Evolutionary conservation across 2,329 filamentous ascomycete genomes (phyloP), one percentile per base, ranked within the genome.

Genomic region (Fusarium newnesense): DNA sequence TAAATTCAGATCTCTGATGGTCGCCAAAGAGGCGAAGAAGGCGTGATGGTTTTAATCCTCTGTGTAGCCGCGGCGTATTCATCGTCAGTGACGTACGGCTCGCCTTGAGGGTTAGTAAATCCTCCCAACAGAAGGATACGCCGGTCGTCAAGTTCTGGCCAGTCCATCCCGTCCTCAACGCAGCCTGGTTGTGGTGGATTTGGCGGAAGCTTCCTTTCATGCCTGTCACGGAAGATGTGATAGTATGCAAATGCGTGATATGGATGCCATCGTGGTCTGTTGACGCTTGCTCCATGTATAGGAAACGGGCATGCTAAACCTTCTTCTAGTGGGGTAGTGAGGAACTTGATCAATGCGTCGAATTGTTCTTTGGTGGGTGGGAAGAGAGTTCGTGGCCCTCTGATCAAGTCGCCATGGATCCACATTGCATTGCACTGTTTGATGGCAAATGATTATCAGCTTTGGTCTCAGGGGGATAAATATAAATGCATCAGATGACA

Each of bases 181-280:
- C 49, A 67, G 6, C 50, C 24, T 4, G 30, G 28, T 7, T 21
- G 16, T 7, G 47, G 67, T 34, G 67, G 52, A 4, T 63, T 26
- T n/a, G 57, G 13, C 0, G 46, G 19, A 0, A 70, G 7, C 0
- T 19, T 50, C 2, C 63, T 53, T 24, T 69, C 63, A 30, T 61
- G 65, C 1, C 56, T 65, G 21, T 74, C 70, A 2, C 72, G 67
- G 16, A 74, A 74, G 30, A 74, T 74, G 44, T 74, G 67, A 8
- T 67, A 42, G 57, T 40, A 42, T 6, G 46, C 59, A n/a, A 57
- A 37, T 5, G 67, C 70, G 15, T 74, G 12, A 10, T 53, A 74
- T 10, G 64, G 34, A 36, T 65, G 39, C 72, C 70, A 74, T 12
- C 72, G 54, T 16, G 67, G 67, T 8, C 72, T 50, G 9, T 74